Conservation (phyloP, 2,329 filamentous ascomycete species). For the Paramyrothecium sp. region DNA sequence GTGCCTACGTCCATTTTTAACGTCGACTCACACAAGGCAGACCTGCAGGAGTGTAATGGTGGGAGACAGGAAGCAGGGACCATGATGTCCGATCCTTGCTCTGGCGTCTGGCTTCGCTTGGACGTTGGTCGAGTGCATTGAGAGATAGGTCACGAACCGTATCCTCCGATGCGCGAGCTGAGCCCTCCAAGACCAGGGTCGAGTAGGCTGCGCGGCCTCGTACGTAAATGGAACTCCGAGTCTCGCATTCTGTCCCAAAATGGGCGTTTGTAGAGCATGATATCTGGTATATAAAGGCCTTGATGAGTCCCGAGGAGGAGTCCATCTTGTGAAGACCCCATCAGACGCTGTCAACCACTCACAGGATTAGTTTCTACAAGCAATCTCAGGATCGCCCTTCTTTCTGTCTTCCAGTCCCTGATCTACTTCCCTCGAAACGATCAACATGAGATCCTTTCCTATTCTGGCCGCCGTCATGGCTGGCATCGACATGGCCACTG, state of each 20-base stretch:
- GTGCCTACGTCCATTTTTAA: too few relatives aligned
- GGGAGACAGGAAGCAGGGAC: not conserved
- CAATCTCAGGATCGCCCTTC: not conserved
- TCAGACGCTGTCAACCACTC: too few relatives aligned
- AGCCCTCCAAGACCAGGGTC: not conserved
- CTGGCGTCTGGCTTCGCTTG: not conserved
- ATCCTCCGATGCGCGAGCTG: not conserved
- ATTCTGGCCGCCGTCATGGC: conserved; percentile 9
- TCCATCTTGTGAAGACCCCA: not conserved
- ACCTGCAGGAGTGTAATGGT: not conserved
- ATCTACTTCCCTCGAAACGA: not conserved
- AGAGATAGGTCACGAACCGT: not conserved
- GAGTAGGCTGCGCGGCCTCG: too few relatives aligned
- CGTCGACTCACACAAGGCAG: not conserved
- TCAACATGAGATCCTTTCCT: not conserved
- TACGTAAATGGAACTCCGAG: not conserved
- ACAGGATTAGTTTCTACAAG: not conserved
- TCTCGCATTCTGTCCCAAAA: not conserved
- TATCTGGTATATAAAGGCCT: not conserved
- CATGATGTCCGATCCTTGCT: not conserved
- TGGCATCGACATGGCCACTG: not conserved
- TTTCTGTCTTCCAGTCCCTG: not conserved
- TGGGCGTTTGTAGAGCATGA: not conserved
- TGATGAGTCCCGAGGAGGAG: too few relatives aligned
- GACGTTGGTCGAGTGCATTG: not conserved